Base-by-base conservation (phyloP, 2,329 filamentous ascomycete species). In the Trichoderma asperellum region DNA sequence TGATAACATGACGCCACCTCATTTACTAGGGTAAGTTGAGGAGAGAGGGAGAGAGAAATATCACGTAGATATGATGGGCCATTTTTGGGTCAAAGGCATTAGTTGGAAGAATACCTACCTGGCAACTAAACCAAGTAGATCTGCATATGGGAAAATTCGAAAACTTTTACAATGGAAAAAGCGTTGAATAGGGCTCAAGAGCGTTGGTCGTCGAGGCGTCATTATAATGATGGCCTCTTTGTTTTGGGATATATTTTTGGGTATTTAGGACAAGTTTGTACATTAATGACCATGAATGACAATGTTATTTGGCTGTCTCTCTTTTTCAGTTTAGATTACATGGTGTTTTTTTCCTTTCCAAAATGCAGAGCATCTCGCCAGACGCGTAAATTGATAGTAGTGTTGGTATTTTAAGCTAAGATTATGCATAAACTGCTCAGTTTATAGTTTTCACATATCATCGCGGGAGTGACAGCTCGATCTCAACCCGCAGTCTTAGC, bases 1-100 rank as follows among this genome's bases (percentile, higher is more conserved):
- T 73, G 85, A 87, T 70, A 77, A 73, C 52, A 70, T 76, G 11
- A 73, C 76, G 34, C 62, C 68, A 5, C 29, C 63, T 16, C 43
- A 62, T n/a, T 24, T 67, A n/a, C 29, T 68, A 21, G 61, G 61
- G 8, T 67, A 21, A 67, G 61, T 56, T 5, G 61, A 27, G 18
- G 58, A 59, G 2, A 29, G 21, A 32, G n/a, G n/a, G 55, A 32
- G 18, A 35, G 40, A 34, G 35, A 55, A 10, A 32, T n/a, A 58
- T 35, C 5, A 0, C 34, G 27, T 49, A 67, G 40, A 67, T 49
- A 67, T 29, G 32, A 37, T 49, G 43, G 10, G 29, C 24, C 21
- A 59, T 34, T 53, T n/a, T 60, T 32, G 21, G 21, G 58, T 47
- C 16, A 7, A 24, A 29, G 37, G 18, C 35, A 43, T 61, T 29